phyloP scores from a whole-genome alignment of 768 basidiomycete genomes.

The Mycena belliarum region DNA sequence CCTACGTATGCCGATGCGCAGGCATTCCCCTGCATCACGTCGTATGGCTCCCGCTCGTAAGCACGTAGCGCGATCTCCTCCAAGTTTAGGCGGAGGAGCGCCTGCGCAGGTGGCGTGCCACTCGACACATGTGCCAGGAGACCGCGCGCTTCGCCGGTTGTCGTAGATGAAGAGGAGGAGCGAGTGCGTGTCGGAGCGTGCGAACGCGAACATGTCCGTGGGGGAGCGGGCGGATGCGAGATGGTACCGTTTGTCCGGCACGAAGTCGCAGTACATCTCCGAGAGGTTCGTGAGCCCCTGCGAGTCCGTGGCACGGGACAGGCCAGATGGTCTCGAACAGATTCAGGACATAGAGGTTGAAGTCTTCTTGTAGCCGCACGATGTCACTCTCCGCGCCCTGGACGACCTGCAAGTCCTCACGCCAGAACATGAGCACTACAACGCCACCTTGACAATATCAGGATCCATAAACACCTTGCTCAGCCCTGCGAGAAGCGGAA shows the following conservation, averaged over 20 bases:
- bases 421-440: background rate
- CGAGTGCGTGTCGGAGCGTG: slow-evolving; percentile 95
- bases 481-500: no score
- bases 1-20: no score
- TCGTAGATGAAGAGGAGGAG: slow-evolving; percentile 91
- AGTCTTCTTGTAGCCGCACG: slow-evolving; percentile 95
- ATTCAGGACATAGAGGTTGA: slow-evolving; percentile 90
- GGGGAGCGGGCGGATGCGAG: slow-evolving; percentile 81
- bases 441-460: slow-evolving; percentile 76
- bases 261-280: slow-evolving; percentile 86
- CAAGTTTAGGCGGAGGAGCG: slow-evolving; percentile 65
- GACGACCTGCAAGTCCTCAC: slow-evolving; percentile 60
- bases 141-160: slow-evolving; percentile 75
- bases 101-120: slow-evolving; percentile 29
- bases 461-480: slow-evolving; percentile 89
- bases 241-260: slow-evolving; percentile 94
- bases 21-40: no score
- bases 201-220: slow-evolving; percentile 89
- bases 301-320: slow-evolving; percentile 89
- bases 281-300: slow-evolving; percentile 85
- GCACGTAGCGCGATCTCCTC: slow-evolving; percentile 73
- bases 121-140: slow-evolving; percentile 38
- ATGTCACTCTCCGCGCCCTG: slow-evolving; percentile 96
- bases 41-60: slow-evolving; percentile 72
- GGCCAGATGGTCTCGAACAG: slow-evolving; percentile 99